Evolutionary conservation across 1,284 basidiomycete species (phyloP), one percentile per base, ranked within the genome.

Genomic region (Cerioporus squamosus): DNA sequence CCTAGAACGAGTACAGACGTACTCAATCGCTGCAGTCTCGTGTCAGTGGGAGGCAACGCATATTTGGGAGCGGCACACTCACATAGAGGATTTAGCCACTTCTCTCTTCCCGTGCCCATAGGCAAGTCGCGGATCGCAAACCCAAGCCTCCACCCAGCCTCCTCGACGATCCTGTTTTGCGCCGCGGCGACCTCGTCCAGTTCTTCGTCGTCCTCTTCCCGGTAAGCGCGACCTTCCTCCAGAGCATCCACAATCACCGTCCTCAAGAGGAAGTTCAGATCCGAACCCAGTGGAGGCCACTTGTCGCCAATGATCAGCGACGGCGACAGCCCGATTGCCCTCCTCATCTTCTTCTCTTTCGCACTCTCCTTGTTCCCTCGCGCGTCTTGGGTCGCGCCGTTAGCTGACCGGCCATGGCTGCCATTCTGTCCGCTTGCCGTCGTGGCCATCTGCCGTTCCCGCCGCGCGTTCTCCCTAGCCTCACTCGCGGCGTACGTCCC

Each of bases 261-360:
- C 43, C 93, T 77, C 43, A 96, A 75, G 61, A 88, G 85, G 71
- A 90, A 94, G 63, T 91, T 89, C 40, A 96, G 77, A 66, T 94
- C 92, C 1, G 88, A 82, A 12, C 91, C 92, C 17, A 90, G 88
- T 3, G 94, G 93, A 0, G 94, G 93, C 93, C 93, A 96, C 5
- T 79, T 83, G 48, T 84, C 83, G 44, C 87, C 77, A 51, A 88
- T 86, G 50, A 88, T 83, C 36, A 95, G 73, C 3, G 85, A 83
- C 0, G 86, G 77, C 2, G 90, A 87, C 3, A 95, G 74, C 1
- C 93, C 94, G 5, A 94, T 82, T 0, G 87, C 84, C 86, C 88
- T 89, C 22, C 77, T 76, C 5, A 55, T 48, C 43, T 58, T 44
- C 18, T 40, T 49, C 7, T 23, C 39, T 33, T 38, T 40, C 51